Conservation (phyloP, 2,329 filamentous ascomycete genomes). For the Fusarium sp. region DNA sequence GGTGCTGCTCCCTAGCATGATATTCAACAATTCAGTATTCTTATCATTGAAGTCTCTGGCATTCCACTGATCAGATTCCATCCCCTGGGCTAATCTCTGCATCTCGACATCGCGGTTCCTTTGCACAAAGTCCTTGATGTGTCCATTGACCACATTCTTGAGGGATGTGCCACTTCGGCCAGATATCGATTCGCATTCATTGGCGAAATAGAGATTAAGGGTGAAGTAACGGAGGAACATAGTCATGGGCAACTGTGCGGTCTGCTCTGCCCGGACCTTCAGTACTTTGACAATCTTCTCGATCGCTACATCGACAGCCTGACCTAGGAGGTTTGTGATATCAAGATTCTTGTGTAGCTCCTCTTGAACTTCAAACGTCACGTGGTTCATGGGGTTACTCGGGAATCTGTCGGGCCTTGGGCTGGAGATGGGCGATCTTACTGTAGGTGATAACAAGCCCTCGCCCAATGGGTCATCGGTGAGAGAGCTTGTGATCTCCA, state of each 20-base stretch:
- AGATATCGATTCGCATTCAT: constrained; percentile 87
- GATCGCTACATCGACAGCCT: constrained; percentile 84
- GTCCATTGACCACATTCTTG: constrained; percentile 83
- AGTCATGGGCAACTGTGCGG: constrained; percentile 73
- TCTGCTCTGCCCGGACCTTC: constrained; percentile 81
- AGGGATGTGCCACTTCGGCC: constrained; percentile 80
- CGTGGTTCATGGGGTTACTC: constrained; percentile 37
- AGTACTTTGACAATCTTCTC: constrained; percentile 82
- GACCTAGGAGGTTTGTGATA: constrained; percentile 80
- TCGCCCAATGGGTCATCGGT: constrained; percentile 58
- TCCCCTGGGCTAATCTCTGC: constrained; percentile 78
- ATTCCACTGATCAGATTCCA: constrained; percentile 86
- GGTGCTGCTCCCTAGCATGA: constrained; percentile 77
- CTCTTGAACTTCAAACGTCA: constrained; percentile 71
- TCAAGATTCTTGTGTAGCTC: constrained; percentile 83
- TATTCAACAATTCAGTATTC: constrained; percentile 70
- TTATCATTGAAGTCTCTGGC: constrained; percentile 79
- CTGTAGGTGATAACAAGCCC: constrained; percentile 61
- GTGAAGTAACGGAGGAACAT: constrained; percentile 86
- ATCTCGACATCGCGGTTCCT: constrained; percentile 78
- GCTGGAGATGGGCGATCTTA: constrained; percentile 67
- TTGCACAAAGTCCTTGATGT: constrained; percentile 85
- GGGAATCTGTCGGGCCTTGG: constrained; percentile 57
- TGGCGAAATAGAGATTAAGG: constrained; percentile 84
- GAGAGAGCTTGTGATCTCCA: constrained; percentile 89